phyloP scores from a whole-genome alignment of 495 filamentous ascomycete species.

The Friedmanniomyces endolithicus region DNA sequence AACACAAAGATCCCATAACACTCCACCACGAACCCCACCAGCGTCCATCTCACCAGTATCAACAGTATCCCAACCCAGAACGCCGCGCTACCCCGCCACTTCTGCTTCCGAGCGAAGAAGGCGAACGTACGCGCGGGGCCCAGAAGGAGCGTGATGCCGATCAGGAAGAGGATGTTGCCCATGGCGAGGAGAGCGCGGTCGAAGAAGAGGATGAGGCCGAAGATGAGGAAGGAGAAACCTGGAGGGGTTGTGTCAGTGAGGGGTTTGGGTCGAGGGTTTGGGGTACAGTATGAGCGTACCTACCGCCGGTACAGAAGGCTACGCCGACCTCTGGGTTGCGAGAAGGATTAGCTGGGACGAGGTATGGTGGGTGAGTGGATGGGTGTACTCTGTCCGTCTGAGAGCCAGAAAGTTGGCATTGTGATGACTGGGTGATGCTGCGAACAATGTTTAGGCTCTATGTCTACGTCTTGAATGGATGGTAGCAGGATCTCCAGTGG shows the following conservation, averaged over 20 bases:
- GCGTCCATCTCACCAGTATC: conserved; percentile 77
- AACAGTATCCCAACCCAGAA: conserved; percentile 75
- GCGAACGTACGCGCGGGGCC: conserved; percentile 77
- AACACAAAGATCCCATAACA: conserved; percentile 83
- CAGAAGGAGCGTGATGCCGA: conserved; percentile 89
- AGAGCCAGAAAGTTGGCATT: conserved; percentile 82
- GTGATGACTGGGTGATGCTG: too few species aligned
- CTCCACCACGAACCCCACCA: conserved; percentile 82
- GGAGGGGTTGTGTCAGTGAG: background rate
- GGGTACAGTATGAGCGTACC: conserved; percentile 33
- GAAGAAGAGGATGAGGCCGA: conserved; percentile 91
- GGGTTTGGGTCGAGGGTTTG: background rate
- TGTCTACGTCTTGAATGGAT: too few species aligned
- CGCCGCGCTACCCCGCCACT: conserved; percentile 79
- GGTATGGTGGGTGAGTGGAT: background rate
- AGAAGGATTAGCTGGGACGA: background rate
- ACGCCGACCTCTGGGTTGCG: conserved; percentile 68
- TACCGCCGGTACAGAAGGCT: conserved; percentile 91
- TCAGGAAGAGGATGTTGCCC: conserved; percentile 95
- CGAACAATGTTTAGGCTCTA: background rate
- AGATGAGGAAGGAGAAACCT: conserved; percentile 84
- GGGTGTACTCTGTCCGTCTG: conserved; percentile 81
- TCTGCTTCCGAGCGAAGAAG: conserved; percentile 90
- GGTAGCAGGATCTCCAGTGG: too few species aligned
- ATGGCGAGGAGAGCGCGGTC: conserved; percentile 89